Conservation (phyloP, 345 rosid species). For the Heritiera fomes region DNA sequence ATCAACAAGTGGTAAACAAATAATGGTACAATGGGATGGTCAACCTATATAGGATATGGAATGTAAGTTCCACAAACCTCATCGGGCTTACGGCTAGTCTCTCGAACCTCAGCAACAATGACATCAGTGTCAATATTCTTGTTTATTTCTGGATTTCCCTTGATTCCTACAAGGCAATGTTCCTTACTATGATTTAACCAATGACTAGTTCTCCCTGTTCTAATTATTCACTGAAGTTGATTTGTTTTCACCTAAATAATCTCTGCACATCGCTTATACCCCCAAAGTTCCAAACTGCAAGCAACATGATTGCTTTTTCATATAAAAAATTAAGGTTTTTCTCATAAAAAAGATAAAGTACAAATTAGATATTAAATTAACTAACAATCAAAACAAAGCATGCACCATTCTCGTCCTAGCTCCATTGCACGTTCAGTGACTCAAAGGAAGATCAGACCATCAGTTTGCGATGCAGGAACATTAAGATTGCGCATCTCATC, state of each 20-base stretch:
- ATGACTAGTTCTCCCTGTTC: constrained; percentile 98
- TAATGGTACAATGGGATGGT: neutral
- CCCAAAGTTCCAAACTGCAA: constrained; percentile 94
- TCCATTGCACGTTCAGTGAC: constrained; percentile 99
- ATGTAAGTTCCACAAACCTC: constrained; percentile 61
- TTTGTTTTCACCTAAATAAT: constrained; percentile 35
- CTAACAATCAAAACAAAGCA: neutral
- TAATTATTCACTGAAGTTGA: constrained; percentile 87
- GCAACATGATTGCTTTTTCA: neutral
- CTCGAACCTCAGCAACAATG: constrained; percentile 98
- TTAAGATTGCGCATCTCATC: constrained; percentile 98
- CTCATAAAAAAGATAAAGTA: neutral
- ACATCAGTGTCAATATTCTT: constrained; percentile 97
- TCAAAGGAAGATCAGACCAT: constrained; percentile 96
- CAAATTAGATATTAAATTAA: constrained; percentile 5
- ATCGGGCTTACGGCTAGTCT: constrained; percentile 97
- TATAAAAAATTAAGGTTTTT: constrained; percentile 12
- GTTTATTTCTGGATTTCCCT: constrained; percentile 93
- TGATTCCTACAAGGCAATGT: constrained; percentile 97
- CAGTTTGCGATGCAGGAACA: constrained; percentile 96
- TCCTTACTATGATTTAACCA: constrained; percentile 99
- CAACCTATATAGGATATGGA: neutral
- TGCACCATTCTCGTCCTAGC: constrained; percentile 97
- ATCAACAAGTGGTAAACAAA: neutral
- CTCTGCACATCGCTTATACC: constrained; percentile 94